Base-by-base conservation (phyloP, 2,329 filamentous ascomycete genomes). In the Diplodia intermedia region DNA sequence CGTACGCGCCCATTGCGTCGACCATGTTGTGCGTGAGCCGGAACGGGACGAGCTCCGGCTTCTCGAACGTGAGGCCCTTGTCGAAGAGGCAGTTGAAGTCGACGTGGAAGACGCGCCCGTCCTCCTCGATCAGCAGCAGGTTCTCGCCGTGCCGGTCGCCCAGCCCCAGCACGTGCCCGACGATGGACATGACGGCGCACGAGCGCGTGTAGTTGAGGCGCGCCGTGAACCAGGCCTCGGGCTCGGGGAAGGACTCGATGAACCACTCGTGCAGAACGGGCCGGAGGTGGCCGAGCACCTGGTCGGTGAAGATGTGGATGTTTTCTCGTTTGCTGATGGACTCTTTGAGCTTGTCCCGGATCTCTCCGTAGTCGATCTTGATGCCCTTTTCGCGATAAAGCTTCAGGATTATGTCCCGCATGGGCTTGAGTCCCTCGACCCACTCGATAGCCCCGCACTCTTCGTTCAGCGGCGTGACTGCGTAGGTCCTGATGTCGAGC, bases 11-110 rank as follows among this genome's bases (percentile, higher is more conserved):
- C 89, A 99, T 98, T 12, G 95, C 96, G 71, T 97, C 92, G 43
- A 96, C 88, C 94, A 99, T 98, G 80, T 99, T 99, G 84, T 97
- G 94, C 4, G 95, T 99, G 52, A 99, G 85, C 18, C 96, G 91
- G 84, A 99, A 99, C 1, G 95, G 96, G 1, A 99, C 95, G 36
- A 91, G 85, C 79, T 99, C 95, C 0, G 95, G 94, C 79, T 96
- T 97, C 70, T 93, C 90, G 77, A 99, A 98, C 0, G 94, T 97
- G 50, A 94, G 86, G 1, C 95, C 95, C 73, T 99, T 99, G 83
- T 99, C 96, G 78, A 99, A 99, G 4, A 99, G 88, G 79, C 96
- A 99, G 81, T 99, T 99, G 85, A 99, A 99, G 81, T 99, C 95
- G 55, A 99, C 96, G 79, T 99, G 95, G 79, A 99, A 92, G 2